phyloP scores from a whole-genome alignment of 1,284 basidiomycete species.

The Malassezia sympodialis region DNA sequence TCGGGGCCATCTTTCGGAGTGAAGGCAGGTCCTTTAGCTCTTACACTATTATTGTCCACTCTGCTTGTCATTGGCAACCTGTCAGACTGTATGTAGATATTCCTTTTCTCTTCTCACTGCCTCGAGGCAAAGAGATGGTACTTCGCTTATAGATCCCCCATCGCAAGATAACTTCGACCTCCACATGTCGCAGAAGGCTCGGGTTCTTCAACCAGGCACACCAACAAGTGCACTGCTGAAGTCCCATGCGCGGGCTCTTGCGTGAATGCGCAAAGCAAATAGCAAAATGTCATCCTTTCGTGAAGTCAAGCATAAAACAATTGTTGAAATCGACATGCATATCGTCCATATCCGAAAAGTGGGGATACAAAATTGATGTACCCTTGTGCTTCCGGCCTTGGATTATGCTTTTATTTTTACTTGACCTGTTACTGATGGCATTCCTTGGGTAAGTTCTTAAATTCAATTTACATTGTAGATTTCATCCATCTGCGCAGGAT shows the following conservation, averaged over 20 bases:
- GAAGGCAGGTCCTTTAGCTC: neutral
- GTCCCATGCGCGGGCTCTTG: neutral
- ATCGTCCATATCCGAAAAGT: neutral
- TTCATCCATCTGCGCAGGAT: conserved; percentile 32
- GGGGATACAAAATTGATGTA: conserved; percentile 2
- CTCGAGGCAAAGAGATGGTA: conserved; percentile 1
- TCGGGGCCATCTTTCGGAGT: neutral
- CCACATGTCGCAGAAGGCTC: neutral
- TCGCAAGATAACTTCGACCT: conserved; percentile 6
- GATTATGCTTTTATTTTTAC: conserved; percentile 27
- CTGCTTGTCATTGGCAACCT: neutral
- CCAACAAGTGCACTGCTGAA: neutral
- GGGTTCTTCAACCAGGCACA: neutral
- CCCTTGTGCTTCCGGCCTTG: conserved; percentile 36
- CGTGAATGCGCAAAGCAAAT: neutral
- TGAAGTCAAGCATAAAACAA: neutral
- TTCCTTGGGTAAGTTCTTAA: conserved; percentile 24
- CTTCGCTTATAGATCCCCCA: conserved; percentile 22
- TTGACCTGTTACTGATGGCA: conserved; percentile 30
- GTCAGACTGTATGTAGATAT: conserved; percentile 1
- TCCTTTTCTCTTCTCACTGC: conserved; percentile 16
- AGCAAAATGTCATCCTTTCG: neutral
- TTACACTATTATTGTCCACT: neutral
- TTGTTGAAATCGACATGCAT: neutral
- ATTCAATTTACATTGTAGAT: conserved; percentile 14